Percentiles rank a stretch among this genome's conserved stretches.
Conservation (phyloP, 2,329 filamentous ascomycete species). For the Fusarium verticillioides region DNA sequence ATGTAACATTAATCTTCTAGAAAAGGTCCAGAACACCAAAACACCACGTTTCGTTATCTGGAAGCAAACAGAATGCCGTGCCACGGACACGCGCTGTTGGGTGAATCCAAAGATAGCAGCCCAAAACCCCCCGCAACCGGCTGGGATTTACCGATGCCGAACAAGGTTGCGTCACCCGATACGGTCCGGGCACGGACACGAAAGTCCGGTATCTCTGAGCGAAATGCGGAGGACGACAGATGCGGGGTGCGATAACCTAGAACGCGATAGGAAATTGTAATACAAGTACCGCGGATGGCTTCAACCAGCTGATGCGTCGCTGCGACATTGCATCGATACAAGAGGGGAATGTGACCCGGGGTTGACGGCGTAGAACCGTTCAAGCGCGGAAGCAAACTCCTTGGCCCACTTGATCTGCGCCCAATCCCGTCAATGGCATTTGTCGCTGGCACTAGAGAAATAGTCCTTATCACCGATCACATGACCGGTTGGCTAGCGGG, state of each 20-base stretch:
- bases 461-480: constrained; percentile 33
- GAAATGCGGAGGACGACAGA: constrained; percentile 22
- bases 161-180: constrained; percentile 29
- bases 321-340: not conserved
- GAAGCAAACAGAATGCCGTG: not conserved
- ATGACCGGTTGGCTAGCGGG: constrained; percentile 21
- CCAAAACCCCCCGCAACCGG: constrained; percentile 13
- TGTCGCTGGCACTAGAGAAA: not conserved
- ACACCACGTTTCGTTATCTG: not conserved
- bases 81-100: not conserved
- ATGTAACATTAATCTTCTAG: not conserved
- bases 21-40: not conserved
- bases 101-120: constrained; percentile 4
- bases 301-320: constrained; percentile 29
- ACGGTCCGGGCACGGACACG: constrained; percentile 26
- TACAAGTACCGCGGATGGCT: constrained; percentile 27
- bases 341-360: constrained; percentile 20
- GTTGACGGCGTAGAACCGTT: constrained; percentile 27
- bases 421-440: constrained; percentile 22
- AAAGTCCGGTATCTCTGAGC: constrained; percentile 19
- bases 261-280: constrained; percentile 31
- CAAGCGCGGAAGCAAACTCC: constrained; percentile 6
- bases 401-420: constrained; percentile 6
- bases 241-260: constrained; percentile 31
- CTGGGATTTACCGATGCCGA: constrained; percentile 24